Percentiles rank a stretch among this genome's conserved stretches.
These are phyloP conservation scores for Fusarium albosuccineum DNA, from an alignment of 2,329 filamentous ascomycete species.

Conservation along the genomic window DNA sequence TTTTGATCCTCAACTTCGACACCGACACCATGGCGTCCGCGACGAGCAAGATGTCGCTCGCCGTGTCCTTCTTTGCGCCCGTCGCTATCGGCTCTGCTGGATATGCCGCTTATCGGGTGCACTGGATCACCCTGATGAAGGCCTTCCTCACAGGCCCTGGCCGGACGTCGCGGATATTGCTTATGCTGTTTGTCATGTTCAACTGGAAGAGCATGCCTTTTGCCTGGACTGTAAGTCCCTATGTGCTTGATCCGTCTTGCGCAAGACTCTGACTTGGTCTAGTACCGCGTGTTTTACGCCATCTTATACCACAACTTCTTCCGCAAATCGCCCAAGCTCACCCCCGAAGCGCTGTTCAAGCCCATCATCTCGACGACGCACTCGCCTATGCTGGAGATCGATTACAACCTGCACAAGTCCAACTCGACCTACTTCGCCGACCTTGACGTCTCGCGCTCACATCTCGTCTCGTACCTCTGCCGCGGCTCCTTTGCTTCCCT, in stretches of 20 bases:
- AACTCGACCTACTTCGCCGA: slow-evolving; percentile 91
- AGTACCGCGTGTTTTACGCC: slow-evolving; percentile 71
- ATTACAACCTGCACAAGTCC: slow-evolving; percentile 88
- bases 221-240: slow-evolving; percentile 77
- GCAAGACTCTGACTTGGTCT: slow-evolving; percentile 2
- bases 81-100: slow-evolving; percentile 57
- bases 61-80: slow-evolving; percentile 58
- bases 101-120: slow-evolving; percentile 61
- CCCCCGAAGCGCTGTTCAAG: slow-evolving; percentile 77
- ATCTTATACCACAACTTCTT: slow-evolving; percentile 67
- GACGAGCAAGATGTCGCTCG: slow-evolving; percentile 49
- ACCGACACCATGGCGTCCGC: slow-evolving; percentile 50
- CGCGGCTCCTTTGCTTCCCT: slow-evolving; percentile 68
- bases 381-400: slow-evolving; percentile 80
- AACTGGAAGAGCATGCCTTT: slow-evolving; percentile 83
- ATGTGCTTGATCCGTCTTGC: background rate
- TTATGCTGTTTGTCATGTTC: slow-evolving; percentile 67
- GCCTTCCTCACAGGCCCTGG: slow-evolving; percentile 68
- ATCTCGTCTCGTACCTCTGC: slow-evolving; percentile 79
- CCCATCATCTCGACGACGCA: slow-evolving; percentile 76
- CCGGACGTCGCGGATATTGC: slow-evolving; percentile 64
- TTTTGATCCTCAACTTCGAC: background rate
- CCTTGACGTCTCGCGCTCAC: slow-evolving; percentile 85
- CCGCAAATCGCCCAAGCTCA: slow-evolving; percentile 62
- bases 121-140: slow-evolving; percentile 55